Evolutionary conservation across 2,329 filamentous ascomycete genomes (phyloP).

Genomic region (Lachnellula arida): DNA sequence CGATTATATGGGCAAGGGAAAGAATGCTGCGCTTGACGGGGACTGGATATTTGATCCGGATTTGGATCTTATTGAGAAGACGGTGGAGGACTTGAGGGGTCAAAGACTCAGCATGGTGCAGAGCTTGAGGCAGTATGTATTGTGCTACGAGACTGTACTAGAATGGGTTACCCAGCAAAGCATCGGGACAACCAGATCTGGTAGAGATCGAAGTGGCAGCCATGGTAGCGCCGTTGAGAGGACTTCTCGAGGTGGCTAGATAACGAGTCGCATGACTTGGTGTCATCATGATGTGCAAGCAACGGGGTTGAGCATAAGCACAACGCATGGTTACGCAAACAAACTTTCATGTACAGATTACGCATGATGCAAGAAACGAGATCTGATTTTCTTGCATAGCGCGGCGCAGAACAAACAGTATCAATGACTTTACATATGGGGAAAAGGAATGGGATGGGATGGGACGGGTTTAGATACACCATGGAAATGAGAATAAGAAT

Average conservation of each 20-base stretch:
- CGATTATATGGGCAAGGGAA: conserved; percentile 26
- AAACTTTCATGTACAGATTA: neutral
- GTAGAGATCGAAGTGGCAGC: conserved; percentile 23
- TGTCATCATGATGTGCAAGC: no score
- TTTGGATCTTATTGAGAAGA: conserved; percentile 76
- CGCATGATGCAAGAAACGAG: neutral
- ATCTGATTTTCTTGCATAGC: neutral
- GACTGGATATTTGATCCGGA: conserved; percentile 67
- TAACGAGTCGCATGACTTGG: no score
- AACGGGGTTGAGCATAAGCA: neutral
- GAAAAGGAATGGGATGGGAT: neutral
- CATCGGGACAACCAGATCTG: conserved; percentile 5
- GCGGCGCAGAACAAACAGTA: neutral
- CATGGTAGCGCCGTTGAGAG: conserved; percentile 7
- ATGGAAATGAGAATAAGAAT: neutral
- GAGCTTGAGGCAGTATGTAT: conserved; percentile 84
- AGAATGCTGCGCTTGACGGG: conserved; percentile 34
- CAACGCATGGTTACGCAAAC: neutral
- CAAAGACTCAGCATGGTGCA: conserved; percentile 97
- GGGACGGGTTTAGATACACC: neutral
- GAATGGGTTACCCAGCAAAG: conserved; percentile 65
- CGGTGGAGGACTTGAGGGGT: conserved; percentile 83
- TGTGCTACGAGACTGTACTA: conserved; percentile 92
- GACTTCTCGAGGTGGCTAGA: neutral
- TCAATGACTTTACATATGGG: neutral